Base-by-base conservation (phyloP, 257 asterid species). In the Lavandula angustifolia region DNA sequence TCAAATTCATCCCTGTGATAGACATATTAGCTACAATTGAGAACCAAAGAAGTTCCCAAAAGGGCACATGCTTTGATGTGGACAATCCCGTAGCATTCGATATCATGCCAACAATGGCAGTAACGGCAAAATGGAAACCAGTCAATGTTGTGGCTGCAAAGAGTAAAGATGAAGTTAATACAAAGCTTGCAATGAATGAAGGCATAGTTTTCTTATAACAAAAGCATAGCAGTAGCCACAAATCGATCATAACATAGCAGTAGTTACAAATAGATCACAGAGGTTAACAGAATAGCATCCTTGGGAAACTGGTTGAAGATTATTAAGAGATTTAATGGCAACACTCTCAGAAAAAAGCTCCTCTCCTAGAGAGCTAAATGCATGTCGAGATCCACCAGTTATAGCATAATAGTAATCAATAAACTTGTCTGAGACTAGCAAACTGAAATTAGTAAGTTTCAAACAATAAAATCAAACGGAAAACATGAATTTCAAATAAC, bases 41-140 rank as follows among this genome's bases (percentile, higher is more conserved):
- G 75, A 92, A 92, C 98, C 98, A 92, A 58, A 92, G 88, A 62
- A 92, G 98, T 66, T 92, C 98, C 98, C 98, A 92, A 42, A 92
- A 70, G 37, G 98, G 96, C 47, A 92, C 85, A 27, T 89, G 94
- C 89, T 92, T 92, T 54, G 98, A 82, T 31, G 96, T 66, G 18
- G 98, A 92, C 17, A 83, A 53, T 3, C 98, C 98, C 3, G 95
- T 77, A 14, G 98, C 98, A 80, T 87, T 89, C 42, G 98, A 92
- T 69, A 89, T 82, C 85, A 87, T 78, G 60, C 98, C 98, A 64
- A 92, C 98, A 43, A 92, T 78, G 31, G 98, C 98, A 59, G 98
- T 92, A 34, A 85, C 95, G 61, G 95, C 96, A 70, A 92, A 92
- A 62, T 92, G 98, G 62, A 92, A 92, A 34, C 98, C 98, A 63